A percentile compares a stretch with the other conserved stretches of the same genome.
Evolutionary conservation across 73 alveolate genomes (phyloP).

Genomic region (Tetrahymena malaccensis): DNA sequence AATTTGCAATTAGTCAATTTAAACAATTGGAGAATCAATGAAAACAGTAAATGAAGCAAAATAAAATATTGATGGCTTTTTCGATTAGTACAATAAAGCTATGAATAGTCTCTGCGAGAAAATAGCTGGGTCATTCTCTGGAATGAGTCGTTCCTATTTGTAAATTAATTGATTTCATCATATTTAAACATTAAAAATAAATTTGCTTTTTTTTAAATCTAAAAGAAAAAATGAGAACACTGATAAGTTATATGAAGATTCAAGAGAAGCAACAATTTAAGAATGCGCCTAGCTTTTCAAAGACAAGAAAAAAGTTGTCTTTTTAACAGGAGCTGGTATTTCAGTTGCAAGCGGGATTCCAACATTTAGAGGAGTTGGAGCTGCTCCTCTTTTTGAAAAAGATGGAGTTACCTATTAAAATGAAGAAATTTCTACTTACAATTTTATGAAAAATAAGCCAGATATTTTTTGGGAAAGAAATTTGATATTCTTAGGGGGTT

Average conservation of each 20-base stretch:
- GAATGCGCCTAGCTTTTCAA: neutral
- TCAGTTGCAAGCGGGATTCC: neutral
- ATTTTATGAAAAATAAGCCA: neutral
- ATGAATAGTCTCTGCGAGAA: neutral
- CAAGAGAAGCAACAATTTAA: neutral
- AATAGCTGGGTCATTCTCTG: neutral
- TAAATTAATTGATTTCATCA: too few species aligned
- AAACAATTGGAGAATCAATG: neutral
- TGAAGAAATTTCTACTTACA: neutral
- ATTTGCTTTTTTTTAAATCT: too few species aligned
- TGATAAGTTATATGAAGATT: neutral
- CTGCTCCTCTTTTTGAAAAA: neutral
- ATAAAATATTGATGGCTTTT: neutral
- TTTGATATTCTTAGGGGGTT: neutral
- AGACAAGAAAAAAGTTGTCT: neutral
- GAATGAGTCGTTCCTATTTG: neutral
- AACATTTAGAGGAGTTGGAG: neutral
- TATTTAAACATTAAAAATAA: too few species aligned
- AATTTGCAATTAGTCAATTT: neutral
- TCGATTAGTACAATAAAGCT: neutral
- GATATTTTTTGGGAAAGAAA: neutral
- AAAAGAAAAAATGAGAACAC: neutral
- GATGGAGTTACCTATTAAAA: neutral
- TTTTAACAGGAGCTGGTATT: neutral
- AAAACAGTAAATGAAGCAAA: neutral